Evolutionary conservation across 225 moss, liverwort and hornwort genomes (phyloP), one percentile per base, ranked within the genome.

Genomic region (Pseudoscleropodium purum): DNA sequence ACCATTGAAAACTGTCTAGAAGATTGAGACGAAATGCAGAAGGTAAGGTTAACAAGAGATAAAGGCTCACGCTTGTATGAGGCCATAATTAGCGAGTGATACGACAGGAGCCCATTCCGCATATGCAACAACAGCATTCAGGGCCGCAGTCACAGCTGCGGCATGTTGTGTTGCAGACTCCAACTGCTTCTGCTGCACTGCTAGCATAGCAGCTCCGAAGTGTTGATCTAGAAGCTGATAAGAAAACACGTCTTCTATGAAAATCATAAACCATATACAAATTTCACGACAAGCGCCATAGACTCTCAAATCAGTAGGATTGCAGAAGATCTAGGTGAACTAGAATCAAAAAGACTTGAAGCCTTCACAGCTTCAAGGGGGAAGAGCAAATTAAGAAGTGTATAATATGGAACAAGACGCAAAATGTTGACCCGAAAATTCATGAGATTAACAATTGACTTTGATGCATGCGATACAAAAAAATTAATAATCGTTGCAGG

Each of bases 41-140:
- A 85, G 78, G 79, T 66, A 88, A 30, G 43, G 18, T 61, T 52
- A 74, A 83, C 79, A 86, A 89, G 72, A 62, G 73, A 88, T 34
- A 81, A 45, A 78, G 25, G 93, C 96, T 95, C 91, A 98, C 96
- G 97, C 99, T 94, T 95, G 94, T 83, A 97, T 92, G 54, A 99
- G 95, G 75, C 96, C 94, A 92, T 94, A 89, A 45, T 96, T 95
- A 63, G 95, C 94, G 94, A 99, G 84, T 76, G 90, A 93, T 70
- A 95, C 93, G 41, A 97, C 94, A 67, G 99, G 99, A 90, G 97
- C 99, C 99, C 99, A 99, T 92, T 99, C 99, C 41, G 96, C 95
- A 92, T 94, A 97, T 59, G 97, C 94, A 89, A 95, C 94, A 51
- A 97, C 92, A 85, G 99, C 97, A 89, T 96, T 91, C 86, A 99